These are phyloP conservation scores for Paraphoma sp. DNA, from an alignment of 2,329 filamentous ascomycete species.

Conservation along the genomic window DNA sequence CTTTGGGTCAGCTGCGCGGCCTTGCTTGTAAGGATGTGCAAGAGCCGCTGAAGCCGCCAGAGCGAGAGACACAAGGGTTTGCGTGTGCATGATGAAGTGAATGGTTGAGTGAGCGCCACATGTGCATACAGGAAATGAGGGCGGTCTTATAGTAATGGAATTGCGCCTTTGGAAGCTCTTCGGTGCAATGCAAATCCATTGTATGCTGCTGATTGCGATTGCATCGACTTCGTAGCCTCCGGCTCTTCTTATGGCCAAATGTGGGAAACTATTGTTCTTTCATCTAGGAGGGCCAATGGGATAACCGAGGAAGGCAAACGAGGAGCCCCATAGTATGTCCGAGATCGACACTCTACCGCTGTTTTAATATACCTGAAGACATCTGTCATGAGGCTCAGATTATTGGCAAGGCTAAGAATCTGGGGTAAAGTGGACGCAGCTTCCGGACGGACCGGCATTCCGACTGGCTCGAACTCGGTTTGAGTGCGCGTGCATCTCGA, in stretches of 20 bases:
- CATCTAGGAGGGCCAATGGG: constrained; percentile 24
- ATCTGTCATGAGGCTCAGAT: constrained; percentile 11
- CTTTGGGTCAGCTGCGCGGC: constrained; percentile 27
- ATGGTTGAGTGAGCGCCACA: neutral
- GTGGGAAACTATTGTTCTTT: constrained; percentile 19
- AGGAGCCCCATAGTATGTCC: constrained; percentile 32
- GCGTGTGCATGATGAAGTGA: constrained; percentile 28
- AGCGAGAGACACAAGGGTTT: constrained; percentile 24
- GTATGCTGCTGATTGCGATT: constrained; percentile 11
- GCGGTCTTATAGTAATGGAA: constrained; percentile 20
- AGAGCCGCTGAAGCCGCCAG: constrained; percentile 31
- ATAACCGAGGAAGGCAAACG: constrained; percentile 16
- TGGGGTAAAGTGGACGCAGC: constrained; percentile 19
- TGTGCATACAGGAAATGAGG: neutral
- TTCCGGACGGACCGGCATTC: constrained; percentile 17
- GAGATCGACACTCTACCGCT: constrained; percentile 14
- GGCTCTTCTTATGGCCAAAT: constrained; percentile 19
- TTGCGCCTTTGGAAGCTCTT: constrained; percentile 2
- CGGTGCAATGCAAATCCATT: constrained; percentile 1
- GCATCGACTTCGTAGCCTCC: constrained; percentile 10
- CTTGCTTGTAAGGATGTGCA: constrained; percentile 26
- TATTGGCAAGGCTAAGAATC: constrained; percentile 7
- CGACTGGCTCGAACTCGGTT: constrained; percentile 4
- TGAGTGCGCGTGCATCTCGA: neutral
- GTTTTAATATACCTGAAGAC: constrained; percentile 20